Conservation (phyloP, 306 rosid genomes). For the Citrullus amarus region DNA sequence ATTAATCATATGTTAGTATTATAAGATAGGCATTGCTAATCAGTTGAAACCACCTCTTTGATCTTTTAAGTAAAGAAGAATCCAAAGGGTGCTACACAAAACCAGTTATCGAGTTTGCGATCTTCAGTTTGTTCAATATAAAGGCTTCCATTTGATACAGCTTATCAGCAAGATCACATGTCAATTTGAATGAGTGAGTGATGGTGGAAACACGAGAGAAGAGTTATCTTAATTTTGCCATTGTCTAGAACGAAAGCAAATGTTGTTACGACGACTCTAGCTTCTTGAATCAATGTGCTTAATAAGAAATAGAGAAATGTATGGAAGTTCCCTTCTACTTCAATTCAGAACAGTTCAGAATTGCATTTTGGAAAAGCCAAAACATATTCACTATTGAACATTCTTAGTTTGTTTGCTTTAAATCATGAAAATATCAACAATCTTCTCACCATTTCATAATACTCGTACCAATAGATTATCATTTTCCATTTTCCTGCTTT, state of each 20-base stretch:
- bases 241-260: neutral
- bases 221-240: neutral
- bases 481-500: neutral
- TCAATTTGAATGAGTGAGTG: neutral
- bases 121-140: neutral
- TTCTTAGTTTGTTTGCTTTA: neutral
- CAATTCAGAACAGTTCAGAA: neutral
- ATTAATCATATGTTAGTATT: neutral
- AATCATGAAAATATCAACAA: neutral
- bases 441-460: neutral
- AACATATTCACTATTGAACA: neutral
- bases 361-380: neutral
- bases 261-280: neutral
- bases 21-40: neutral
- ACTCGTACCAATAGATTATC: neutral
- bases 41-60: neutral
- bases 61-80: neutral
- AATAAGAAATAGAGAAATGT: neutral
- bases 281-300: neutral
- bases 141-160: neutral
- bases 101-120: neutral
- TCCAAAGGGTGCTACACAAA: neutral
- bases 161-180: neutral
- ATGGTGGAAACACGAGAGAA: neutral
- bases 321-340: neutral